phyloP scores from a whole-genome alignment of 2,329 filamentous ascomycete genomes.

The Furcasterigmium sp. region DNA sequence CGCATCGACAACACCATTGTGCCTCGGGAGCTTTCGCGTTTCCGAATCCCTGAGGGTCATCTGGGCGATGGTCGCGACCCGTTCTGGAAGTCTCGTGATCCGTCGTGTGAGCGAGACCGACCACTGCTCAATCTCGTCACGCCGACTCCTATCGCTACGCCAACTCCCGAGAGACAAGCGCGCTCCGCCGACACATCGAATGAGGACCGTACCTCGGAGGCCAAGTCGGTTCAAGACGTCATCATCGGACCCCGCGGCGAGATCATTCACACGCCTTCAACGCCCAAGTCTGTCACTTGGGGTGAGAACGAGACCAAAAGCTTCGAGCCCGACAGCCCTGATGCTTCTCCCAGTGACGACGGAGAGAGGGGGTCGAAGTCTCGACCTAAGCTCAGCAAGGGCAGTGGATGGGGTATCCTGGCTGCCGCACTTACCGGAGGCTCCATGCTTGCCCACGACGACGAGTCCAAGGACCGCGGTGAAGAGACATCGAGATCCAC shows the following conservation, averaged over 20 bases:
- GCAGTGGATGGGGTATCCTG: slow-evolving; percentile 46
- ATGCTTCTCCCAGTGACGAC: slow-evolving; percentile 25
- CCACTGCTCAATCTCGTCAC: slow-evolving; percentile 56
- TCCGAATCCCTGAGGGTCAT: slow-evolving; percentile 20
- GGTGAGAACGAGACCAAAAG: slow-evolving; percentile 60
- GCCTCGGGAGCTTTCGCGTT: slow-evolving; percentile 42
- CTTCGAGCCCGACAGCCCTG: slow-evolving; percentile 57
- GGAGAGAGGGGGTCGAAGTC: slow-evolving; percentile 22
- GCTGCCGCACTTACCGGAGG: slow-evolving; percentile 43
- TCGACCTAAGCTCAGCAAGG: slow-evolving; percentile 27
- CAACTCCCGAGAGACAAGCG: slow-evolving; percentile 14
- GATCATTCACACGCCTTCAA: slow-evolving; percentile 33
- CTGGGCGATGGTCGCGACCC: slow-evolving; percentile 20
- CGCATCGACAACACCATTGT: slow-evolving; percentile 53
- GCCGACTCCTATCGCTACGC: slow-evolving; percentile 51
- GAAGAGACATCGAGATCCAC: background rate
- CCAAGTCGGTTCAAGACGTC: slow-evolving; percentile 22
- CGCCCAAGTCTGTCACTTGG: slow-evolving; percentile 58
- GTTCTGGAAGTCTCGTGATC: slow-evolving; percentile 41
- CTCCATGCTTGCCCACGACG: slow-evolving; percentile 10
- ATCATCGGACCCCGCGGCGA: slow-evolving; percentile 35
- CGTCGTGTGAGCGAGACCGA: slow-evolving; percentile 48
- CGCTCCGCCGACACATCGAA: too few relatives aligned
- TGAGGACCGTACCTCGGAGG: slow-evolving; percentile 1
- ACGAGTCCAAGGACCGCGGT: background rate